phyloP scores from a whole-genome alignment of 805 yeast species.

The Candida patagonica region DNA sequence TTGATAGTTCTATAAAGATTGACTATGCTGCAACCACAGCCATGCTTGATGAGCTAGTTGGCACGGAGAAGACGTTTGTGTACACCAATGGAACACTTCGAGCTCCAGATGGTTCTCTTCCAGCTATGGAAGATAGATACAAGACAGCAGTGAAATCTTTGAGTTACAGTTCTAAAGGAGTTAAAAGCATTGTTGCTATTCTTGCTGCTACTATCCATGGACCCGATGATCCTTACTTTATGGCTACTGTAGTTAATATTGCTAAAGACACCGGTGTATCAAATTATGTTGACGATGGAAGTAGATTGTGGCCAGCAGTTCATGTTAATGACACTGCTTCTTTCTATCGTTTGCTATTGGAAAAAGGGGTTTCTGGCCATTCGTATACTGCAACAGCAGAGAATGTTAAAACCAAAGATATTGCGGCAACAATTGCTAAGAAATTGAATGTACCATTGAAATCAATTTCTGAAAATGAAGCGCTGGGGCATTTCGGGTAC shows the following conservation, averaged over 20 bases:
- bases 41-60: constrained; percentile 26
- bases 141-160: constrained; percentile 17
- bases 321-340: constrained; percentile 28
- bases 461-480: constrained; percentile 1
- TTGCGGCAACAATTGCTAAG: constrained; percentile 24
- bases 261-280: constrained; percentile 23
- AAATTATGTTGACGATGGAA: constrained; percentile 31
- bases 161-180: constrained; percentile 21
- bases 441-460: constrained; percentile 1
- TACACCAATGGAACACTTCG: constrained; percentile 21
- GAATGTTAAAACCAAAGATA: constrained; percentile 19
- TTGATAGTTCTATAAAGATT: no score
- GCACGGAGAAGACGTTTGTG: constrained; percentile 30
- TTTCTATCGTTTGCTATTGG: constrained; percentile 23
- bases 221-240: constrained; percentile 24
- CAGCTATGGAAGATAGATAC: constrained; percentile 10
- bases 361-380: constrained; percentile 22
- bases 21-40: constrained; percentile 13
- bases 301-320: constrained; percentile 28
- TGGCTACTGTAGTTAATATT: constrained; percentile 13
- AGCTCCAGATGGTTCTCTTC: neutral
- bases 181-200: constrained; percentile 23
- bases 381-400: constrained; percentile 24
- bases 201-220: constrained; percentile 32
- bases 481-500: neutral